Percentiles rank a stretch among this genome's conserved stretches.
Conservation (phyloP, 2,329 filamentous ascomycete genomes). For the Trichoderma pleuroti region DNA sequence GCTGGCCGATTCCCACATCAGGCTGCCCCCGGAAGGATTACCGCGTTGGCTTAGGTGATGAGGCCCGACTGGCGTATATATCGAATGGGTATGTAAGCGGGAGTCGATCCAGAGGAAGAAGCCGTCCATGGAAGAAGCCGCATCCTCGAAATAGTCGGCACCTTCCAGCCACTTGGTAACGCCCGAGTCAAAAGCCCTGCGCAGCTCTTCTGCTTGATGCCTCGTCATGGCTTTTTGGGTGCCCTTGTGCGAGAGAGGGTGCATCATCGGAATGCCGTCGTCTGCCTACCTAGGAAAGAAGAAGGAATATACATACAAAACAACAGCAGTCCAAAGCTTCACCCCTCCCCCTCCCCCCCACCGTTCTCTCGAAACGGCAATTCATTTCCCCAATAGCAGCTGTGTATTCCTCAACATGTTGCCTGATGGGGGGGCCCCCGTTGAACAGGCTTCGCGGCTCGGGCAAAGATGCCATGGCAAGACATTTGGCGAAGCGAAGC, state of each 20-base stretch:
- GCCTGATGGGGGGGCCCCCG: background rate
- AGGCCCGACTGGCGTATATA: background rate
- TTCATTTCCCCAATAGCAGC: background rate
- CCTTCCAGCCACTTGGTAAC: background rate
- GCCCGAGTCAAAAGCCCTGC: background rate
- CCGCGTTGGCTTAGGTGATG: background rate
- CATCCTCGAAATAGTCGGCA: background rate
- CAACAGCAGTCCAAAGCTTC: background rate
- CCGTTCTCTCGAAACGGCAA: background rate
- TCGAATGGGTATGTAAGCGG: background rate
- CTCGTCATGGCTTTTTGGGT: background rate
- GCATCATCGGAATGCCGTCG: background rate
- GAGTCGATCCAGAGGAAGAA: background rate
- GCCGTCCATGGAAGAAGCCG: background rate
- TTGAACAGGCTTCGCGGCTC: background rate
- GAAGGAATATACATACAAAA: background rate
- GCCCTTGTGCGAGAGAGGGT: accelerated
- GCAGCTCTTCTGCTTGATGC: background rate
- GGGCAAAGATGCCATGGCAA: background rate
- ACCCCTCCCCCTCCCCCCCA: background rate
- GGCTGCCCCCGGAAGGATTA: background rate
- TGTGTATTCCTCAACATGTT: background rate
- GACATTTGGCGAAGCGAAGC: background rate
- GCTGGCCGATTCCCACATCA: background rate
- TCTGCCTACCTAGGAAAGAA: background rate